Base-by-base conservation (phyloP, 352 stramenopile genomes). In the Bremia lactucae region DNA sequence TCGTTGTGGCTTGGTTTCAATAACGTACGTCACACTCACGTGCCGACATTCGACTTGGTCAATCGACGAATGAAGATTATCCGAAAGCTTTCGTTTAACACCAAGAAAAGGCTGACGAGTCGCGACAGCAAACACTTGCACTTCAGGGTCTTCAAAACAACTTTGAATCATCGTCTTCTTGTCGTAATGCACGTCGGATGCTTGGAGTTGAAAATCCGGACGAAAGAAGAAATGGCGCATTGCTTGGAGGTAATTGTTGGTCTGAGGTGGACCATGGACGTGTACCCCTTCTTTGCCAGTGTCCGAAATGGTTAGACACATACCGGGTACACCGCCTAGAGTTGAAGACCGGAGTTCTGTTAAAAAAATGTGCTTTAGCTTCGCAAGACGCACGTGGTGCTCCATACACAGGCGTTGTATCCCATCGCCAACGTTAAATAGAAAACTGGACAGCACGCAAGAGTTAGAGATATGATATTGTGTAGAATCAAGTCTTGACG, bases 371-470 rank as follows among this genome's bases (percentile, higher is more conserved):
- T 85, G 59, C 42, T 81, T 62, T 19, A 94, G 49, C 55, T 94
- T 95, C 4, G 61, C 72, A 10, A 96, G 55, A 11, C 83, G 77
- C 47, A 95, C 69, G 58, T 89, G 76, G 62, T 96, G 85, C 65
- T 96, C 85, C 79, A 94, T 95, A 60, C 79, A 95, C 55, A 95
- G 65, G 19, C 85, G 69, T 52, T 96, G 85, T 6, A 66, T 91
- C 46, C 85, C 85, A 54, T 95, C 85, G 19, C 83, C 80, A 8
- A 91, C 83, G 42, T 96, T 93, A 49, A 96, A 94, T 15, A 96
- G 48, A 50, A 93, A 89, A n/a, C 74, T 87, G 48, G 2, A 23
- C 11, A 24, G 9, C 10, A 36, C 16, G 13, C 8, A 55, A 31
- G 1, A 3, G 36, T 65, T 26, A 57, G 22, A 5, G 26, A 8